Evolutionary conservation across 305 asterid species (phyloP), one percentile per base, ranked within the genome.

Genomic region (Fraxinus platypoda): DNA sequence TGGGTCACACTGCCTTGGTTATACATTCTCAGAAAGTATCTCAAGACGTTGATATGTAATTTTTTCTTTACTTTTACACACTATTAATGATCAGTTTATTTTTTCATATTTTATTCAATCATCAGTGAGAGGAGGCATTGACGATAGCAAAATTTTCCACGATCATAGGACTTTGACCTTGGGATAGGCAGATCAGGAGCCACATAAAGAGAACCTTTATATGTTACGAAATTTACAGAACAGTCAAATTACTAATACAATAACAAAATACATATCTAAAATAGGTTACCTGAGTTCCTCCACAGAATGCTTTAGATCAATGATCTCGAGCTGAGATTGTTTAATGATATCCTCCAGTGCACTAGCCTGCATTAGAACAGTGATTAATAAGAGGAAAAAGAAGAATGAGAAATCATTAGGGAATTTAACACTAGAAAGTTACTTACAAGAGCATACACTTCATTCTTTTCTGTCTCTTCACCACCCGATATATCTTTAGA

Each of bases 251-350:
- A 59, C 30, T 19, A 68, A 86, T 68, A 66, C 30, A 75, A 74
- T 70, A 76, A 43, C 66, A 4, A 76, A 62, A 33, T 26, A 74
- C 75, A 57, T 49, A 52, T 21, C 77, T n/a, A 75, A 70, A 37
- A 77, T 80, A 43, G 78, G 81, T 85, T 90, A 95, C 99, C 99
- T 96, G 80, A 93, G 85, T 84, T 93, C 98, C 78, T 93, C 98
- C 74, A 90, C 93, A 12, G 94, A 89, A 86, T 96, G 99, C 88
- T 96, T 92, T 78, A 94, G 92, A 92, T 96, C 98, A 86, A 94
- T 88, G 83, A 96, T 96, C 93, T 96, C 98, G 83, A 96, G 81
- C 90, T 94, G 99, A 88, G 98, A 90, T 86, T 96, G 98, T 90
- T 92, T 96, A 77, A 96, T 91, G 77, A 94, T 94, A 86, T 92